Conservation (phyloP, 805 yeast species). For the Metschnikowia santaceciliae region DNA sequence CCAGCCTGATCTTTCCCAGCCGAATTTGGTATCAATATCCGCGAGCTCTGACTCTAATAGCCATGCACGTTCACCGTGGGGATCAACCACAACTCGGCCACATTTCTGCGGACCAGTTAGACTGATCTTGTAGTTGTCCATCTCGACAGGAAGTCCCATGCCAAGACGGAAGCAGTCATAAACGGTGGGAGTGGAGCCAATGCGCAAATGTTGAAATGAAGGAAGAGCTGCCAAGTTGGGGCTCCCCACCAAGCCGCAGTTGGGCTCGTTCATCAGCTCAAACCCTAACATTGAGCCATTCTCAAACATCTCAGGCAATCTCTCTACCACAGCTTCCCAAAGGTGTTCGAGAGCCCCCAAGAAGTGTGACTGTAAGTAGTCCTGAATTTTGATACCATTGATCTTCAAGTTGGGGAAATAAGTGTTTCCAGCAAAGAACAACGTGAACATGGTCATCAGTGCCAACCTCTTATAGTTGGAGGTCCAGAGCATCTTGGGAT, state of each 20-base stretch:
- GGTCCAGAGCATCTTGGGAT: slow-evolving; percentile 90
- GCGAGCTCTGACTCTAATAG: slow-evolving; percentile 41
- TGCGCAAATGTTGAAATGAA: slow-evolving; percentile 57
- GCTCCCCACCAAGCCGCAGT: slow-evolving; percentile 66
- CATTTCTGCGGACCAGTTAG: slow-evolving; percentile 71
- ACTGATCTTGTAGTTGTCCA: slow-evolving; percentile 68
- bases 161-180: slow-evolving; percentile 73
- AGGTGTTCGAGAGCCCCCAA: slow-evolving; percentile 45
- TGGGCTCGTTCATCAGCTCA: slow-evolving; percentile 86
- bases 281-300: slow-evolving; percentile 64
- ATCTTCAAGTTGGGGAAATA: slow-evolving; percentile 75
- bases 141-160: slow-evolving; percentile 65
- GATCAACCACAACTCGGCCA: slow-evolving; percentile 57
- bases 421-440: slow-evolving; percentile 73
- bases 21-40: slow-evolving; percentile 56
- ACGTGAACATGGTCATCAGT: slow-evolving; percentile 74
- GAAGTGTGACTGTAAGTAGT: slow-evolving; percentile 65
- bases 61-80: slow-evolving; percentile 71
- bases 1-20: slow-evolving; percentile 72
- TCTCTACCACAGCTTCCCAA: slow-evolving; percentile 28
- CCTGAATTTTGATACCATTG: slow-evolving; percentile 73
- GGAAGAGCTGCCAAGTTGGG: slow-evolving; percentile 54
- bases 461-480: slow-evolving; percentile 79
- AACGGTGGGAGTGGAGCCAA: slow-evolving; percentile 82
- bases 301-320: slow-evolving; percentile 30